phyloP scores from a whole-genome alignment of 768 basidiomycete species.

The Asterophora lycoperdoides region DNA sequence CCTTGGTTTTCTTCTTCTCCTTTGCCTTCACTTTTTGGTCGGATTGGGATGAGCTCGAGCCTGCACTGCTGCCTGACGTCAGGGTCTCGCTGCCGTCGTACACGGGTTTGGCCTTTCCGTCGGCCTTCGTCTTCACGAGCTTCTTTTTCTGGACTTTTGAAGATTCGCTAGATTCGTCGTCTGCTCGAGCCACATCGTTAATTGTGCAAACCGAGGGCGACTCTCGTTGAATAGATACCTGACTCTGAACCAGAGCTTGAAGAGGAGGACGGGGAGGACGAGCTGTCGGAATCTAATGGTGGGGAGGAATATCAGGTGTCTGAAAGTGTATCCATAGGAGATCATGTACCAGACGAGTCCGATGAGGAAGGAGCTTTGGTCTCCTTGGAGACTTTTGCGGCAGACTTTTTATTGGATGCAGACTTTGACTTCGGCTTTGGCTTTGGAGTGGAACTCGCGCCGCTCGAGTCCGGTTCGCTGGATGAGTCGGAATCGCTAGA shows the following conservation, averaged over 20 bases:
- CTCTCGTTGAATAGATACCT: conserved; percentile 13
- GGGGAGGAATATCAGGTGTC: neutral
- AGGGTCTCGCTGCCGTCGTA: conserved; percentile 18
- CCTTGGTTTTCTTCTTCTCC: conserved; percentile 2
- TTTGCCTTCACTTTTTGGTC: conserved; percentile 15
- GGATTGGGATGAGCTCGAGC: conserved; percentile 10
- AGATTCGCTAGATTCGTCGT: conserved; percentile 33
- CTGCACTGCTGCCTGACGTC: conserved; percentile 16
- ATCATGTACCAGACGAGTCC: conserved; percentile 13
- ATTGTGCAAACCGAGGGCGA: conserved; percentile 8
- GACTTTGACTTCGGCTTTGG: conserved; percentile 2
- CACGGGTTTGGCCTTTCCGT: conserved; percentile 6
- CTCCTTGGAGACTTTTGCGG: conserved; percentile 5
- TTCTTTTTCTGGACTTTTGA: conserved; percentile 9
- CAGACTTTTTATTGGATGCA: neutral
- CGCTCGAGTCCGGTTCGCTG: conserved; percentile 25
- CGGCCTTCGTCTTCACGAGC: conserved; percentile 7
- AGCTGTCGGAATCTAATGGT: conserved; percentile 18
- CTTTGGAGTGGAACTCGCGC: conserved; percentile 29
- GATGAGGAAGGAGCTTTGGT: conserved; percentile 5
- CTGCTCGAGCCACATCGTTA: conserved; percentile 13
- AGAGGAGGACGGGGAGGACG: conserved; percentile 22
- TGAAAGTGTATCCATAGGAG: neutral
- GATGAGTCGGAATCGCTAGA: conserved; percentile 15
- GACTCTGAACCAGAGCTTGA: conserved; percentile 29